These are phyloP conservation scores for Lyophyllum atratum DNA, from an alignment of 768 basidiomycete species.

Conservation along the genomic window DNA sequence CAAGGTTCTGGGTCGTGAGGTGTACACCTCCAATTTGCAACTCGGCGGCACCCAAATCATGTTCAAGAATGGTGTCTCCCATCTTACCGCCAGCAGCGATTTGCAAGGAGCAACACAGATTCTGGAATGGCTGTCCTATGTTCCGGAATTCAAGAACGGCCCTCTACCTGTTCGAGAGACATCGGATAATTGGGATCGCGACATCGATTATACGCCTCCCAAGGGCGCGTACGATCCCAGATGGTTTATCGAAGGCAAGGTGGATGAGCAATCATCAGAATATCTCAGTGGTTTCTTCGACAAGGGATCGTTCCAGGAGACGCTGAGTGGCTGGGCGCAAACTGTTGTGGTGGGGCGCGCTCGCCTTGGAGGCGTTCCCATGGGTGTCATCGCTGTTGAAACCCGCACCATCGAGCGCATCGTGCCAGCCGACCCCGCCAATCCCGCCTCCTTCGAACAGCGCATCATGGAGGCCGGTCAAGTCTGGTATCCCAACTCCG, in stretches of 20 bases:
- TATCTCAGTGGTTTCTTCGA: conserved; percentile 96
- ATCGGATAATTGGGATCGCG: conserved; percentile 87
- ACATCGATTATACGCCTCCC: conserved; percentile 86
- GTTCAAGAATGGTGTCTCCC: conserved; percentile 99
- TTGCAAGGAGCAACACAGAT: conserved; percentile 94
- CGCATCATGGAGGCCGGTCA: conserved; percentile 99
- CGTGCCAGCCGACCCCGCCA: conserved; percentile 97
- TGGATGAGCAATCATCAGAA: conserved; percentile 74
- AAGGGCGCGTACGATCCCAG: conserved; percentile 96
- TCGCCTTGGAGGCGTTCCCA: conserved; percentile 94
- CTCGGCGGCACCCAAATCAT: conserved; percentile 99
- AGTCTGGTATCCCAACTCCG: conserved; percentile 99
- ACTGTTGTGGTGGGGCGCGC: conserved; percentile 98
- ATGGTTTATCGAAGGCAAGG: conserved; percentile 97
- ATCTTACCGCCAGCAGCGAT: conserved; percentile 93
- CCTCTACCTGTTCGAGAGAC: conserved; percentile 77
- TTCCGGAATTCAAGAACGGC: conserved; percentile 81
- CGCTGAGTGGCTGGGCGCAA: conserved; percentile 98
- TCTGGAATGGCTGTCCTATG: conserved; percentile 91
- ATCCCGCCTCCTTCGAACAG: conserved; percentile 94
- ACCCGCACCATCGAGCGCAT: conserved; percentile 96
- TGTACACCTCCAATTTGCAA: conserved; percentile 97
- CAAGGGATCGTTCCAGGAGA: conserved; percentile 97
- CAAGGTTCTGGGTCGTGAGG: conserved; percentile 98
- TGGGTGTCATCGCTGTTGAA: conserved; percentile 97